Evolutionary conservation across 768 basidiomycete genomes (phyloP).

Genomic region (Termitomyces sp.): DNA sequence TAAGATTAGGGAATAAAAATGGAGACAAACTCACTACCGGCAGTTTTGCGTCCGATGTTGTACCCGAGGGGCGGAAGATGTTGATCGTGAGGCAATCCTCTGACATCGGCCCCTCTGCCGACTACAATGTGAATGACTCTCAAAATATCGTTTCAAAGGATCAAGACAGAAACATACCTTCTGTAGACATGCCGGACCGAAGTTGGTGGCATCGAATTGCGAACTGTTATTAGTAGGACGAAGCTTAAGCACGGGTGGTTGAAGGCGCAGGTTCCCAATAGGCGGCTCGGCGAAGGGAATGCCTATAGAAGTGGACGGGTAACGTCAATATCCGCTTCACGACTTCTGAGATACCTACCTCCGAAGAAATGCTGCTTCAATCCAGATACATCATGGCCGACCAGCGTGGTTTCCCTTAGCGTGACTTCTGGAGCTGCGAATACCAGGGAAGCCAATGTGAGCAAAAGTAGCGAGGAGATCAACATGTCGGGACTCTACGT

Average conservation of each 20-base stretch:
- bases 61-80: conserved; percentile 49
- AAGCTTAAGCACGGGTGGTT: conserved; percentile 22
- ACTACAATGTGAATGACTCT: background rate
- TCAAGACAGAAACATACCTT: conserved; percentile 22
- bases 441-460: conserved; percentile 2
- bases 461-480: conserved; percentile 1
- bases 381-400: conserved; percentile 32
- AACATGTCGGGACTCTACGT: background rate
- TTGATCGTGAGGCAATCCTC: conserved; percentile 65
- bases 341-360: conserved; percentile 26
- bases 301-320: conserved; percentile 25
- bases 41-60: conserved; percentile 26
- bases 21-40: conserved; percentile 33
- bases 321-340: too few relatives aligned
- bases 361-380: conserved; percentile 48
- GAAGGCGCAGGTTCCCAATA: conserved; percentile 43
- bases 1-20: background rate
- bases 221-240: conserved; percentile 36
- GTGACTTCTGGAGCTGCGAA: conserved; percentile 34
- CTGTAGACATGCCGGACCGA: conserved; percentile 45
- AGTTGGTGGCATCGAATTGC: conserved; percentile 44
- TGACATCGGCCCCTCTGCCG: conserved; percentile 27
- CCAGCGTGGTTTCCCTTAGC: conserved; percentile 36
- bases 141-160: background rate
- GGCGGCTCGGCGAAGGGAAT: conserved; percentile 59